Base-by-base conservation (phyloP, 225 moss, liverwort and hornwort species). In the Polytrichum commune region DNA sequence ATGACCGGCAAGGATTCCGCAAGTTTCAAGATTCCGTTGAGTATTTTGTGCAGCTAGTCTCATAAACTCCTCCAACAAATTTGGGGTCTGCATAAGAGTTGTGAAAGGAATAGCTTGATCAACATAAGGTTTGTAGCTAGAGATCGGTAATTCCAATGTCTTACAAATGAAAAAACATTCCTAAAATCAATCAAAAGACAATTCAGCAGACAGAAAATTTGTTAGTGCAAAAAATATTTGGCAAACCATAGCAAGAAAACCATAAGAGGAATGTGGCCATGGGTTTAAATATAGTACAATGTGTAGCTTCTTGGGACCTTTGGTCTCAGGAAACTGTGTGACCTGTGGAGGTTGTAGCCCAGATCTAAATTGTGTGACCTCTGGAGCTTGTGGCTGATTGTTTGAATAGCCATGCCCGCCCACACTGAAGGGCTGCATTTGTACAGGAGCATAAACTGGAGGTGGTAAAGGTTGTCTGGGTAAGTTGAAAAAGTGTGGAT, bases 1-100 rank as follows among this genome's bases (percentile, higher is more conserved):
- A 32, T 57, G 81, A n/a, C 96, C 96, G 62, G 93, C 92, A 25
- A 97, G 89, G 22, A 97, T 86, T 75, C 92, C 96, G 90, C 96
- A 97, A 7, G 96, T 97, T 88, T 97, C 96, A 68, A 97, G 88
- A 72, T 92, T 93, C 27, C 82, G 86, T 76, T 85, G 79, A 25
- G 96, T 97, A 68, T 97, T 97, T 5, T 83, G 54, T 76, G 73
- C 81, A 32, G 96, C 85, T 73, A 93, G 76, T 28, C 77, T 87
- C 75, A 97, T 77, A 78, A 97, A 97, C 76, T 93, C 93, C 55
- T 93, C 90, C 93, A 97, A 83, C 96, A 97, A 89, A 80, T 79
- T 92, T 27, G 83, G 75, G 27, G 93, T 90, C 96, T 97, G 86
- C 80, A 75, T 73, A 80, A 22, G 22, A 20, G 6, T 58, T 24